Evolutionary conservation across 1,284 basidiomycete species (phyloP).

Genomic region (Apiotrichum mycotoxinovorans): DNA sequence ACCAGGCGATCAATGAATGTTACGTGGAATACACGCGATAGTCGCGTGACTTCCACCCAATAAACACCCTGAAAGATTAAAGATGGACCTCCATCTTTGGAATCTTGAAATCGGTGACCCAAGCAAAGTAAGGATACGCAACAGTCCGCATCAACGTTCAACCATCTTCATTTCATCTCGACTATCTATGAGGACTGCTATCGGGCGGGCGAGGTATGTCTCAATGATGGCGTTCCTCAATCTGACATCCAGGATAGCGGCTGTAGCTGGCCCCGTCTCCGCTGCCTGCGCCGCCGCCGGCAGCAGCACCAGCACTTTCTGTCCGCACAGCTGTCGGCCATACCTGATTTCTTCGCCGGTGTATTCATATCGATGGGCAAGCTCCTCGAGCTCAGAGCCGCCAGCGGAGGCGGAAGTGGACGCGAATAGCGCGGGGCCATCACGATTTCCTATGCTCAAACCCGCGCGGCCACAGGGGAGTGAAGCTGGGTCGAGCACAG

Average conservation of each 20-base stretch:
- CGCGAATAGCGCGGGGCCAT: not conserved
- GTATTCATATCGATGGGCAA: not conserved
- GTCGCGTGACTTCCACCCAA: no score
- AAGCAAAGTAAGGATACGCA: no score
- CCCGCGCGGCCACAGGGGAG: not conserved
- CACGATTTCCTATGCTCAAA: not conserved
- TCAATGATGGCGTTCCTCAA: not conserved
- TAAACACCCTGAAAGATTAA: no score
- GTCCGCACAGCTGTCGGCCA: no score
- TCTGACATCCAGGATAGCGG: not conserved
- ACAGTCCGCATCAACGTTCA: not conserved
- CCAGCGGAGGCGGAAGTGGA: not conserved
- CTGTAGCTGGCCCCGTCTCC: not conserved
- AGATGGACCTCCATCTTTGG: no score
- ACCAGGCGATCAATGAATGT: no score
- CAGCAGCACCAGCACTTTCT: no score
- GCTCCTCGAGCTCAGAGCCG: not conserved
- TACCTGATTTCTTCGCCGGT: no score
- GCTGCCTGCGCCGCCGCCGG: not conserved
- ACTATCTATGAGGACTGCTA: not conserved
- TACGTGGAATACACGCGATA: no score
- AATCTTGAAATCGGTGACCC: no score
- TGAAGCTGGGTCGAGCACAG: no score
- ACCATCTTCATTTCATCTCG: not conserved
- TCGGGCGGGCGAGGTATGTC: not conserved